A percentile compares a stretch with the other conserved stretches of the same genome.
Evolutionary conservation across 495 filamentous ascomycete species (phyloP).

Genomic region (Oidiodendron maius): DNA sequence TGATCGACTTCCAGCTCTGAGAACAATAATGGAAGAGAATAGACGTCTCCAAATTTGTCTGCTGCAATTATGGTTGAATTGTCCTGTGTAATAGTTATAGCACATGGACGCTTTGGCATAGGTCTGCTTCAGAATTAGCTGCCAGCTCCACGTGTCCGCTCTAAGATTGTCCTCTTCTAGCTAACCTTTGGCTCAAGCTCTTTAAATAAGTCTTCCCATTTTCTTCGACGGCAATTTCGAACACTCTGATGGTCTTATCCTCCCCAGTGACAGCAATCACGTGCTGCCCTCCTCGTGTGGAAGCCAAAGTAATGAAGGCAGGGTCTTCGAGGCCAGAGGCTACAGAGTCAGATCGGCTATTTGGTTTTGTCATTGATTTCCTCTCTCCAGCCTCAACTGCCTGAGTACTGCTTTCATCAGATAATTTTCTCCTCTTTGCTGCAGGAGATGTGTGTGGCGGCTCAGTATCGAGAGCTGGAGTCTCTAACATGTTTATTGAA

Average conservation of each 20-base stretch:
- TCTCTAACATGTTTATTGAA: background rate
- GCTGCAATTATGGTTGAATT: conserved; percentile 66
- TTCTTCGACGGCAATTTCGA: conserved; percentile 53
- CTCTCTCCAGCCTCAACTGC: background rate
- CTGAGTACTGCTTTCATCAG: background rate
- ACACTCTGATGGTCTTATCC: conserved; percentile 85
- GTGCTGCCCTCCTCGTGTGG: conserved; percentile 55
- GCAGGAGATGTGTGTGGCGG: conserved; percentile 6
- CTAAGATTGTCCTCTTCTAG: background rate
- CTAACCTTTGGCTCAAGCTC: conserved; percentile 68
- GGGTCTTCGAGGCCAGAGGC: conserved; percentile 27
- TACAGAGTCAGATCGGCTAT: conserved; percentile 11
- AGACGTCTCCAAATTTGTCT: conserved; percentile 97
- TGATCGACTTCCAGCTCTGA: background rate
- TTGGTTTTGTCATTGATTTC: conserved; percentile 12
- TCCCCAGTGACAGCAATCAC: conserved; percentile 75
- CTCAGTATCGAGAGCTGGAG: background rate
- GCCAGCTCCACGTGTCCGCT: conserved; percentile 13
- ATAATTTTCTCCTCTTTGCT: conserved; percentile 21
- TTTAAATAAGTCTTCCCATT: conserved; percentile 38
- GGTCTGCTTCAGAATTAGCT: conserved; percentile 36
- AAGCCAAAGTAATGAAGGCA: conserved; percentile 50
- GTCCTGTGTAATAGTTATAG: conserved; percentile 62
- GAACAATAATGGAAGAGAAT: conserved; percentile 68
- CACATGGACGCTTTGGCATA: conserved; percentile 86